Base-by-base conservation (phyloP, 1,139 yeast species). In the Eremothecium cymbalariae region DNA sequence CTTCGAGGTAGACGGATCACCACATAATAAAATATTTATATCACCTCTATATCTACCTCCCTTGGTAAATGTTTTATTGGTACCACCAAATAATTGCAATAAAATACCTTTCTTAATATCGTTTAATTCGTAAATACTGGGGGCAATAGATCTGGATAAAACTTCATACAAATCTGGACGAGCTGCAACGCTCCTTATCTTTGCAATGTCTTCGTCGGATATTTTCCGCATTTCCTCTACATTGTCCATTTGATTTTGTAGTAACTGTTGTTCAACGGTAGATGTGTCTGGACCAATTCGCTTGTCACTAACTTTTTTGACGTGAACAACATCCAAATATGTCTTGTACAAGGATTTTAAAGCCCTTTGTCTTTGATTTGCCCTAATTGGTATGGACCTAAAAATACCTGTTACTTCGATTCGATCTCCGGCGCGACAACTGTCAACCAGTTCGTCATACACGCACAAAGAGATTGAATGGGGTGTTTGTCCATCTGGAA, bases 401-500 rank as follows among this genome's bases (percentile, higher is more conserved):
- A 86, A 93, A 26, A 93, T 81, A 43, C 98, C 98, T 45, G 96
- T 85, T 14, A 88, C 94, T 58, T 88, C 95, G 32, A 93, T 73
- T 44, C 97, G 72, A 59, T 90, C 99, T 67, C 99, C 99, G 11
- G 98, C 97, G 51, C 95, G 74, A 55, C 94, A 82, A 36, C 83
- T 70, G 57, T 90, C 99, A 2, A 90, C 98, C 44, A 90, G 67
- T 55, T 93, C 98, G 59, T 93, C 99, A 53, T 90, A 90, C 3
- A 85, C 94, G 65, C 96, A 86, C 23, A 90, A 66, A 8, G 95
- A 85, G 37, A 90, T 85, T 8, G 96, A 80, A 57, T 90, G 98
- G 2, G 99, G 98, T 3, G 98, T 90, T 60, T 90, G 98, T 14
- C 99, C 99, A 62, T 85, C 98, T 2, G 98, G 98, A n/a, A 90